Conservation (phyloP, 2,329 filamentous ascomycete species). For the Colletotrichum sp. region DNA sequence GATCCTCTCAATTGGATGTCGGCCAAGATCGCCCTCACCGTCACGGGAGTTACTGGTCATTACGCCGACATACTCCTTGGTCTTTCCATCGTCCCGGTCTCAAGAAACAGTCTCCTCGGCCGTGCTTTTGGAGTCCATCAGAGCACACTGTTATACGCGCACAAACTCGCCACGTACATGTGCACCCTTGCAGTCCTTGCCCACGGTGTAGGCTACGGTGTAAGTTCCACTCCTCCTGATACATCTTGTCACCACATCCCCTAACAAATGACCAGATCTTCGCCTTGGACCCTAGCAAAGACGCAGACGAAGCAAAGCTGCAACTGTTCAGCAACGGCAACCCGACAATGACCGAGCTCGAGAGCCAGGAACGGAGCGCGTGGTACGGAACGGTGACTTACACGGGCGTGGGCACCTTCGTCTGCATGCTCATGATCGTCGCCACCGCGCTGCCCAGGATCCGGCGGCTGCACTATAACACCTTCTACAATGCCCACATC, state of each 20-base stretch:
- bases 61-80: conserved; percentile 21
- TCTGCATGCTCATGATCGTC: not conserved
- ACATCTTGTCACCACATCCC: not conserved
- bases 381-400: conserved; percentile 9
- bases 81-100: conserved; percentile 17
- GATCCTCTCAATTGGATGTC: conserved; percentile 9
- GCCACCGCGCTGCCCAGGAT: conserved; percentile 15
- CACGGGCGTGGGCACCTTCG: not conserved
- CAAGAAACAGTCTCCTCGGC: conserved; percentile 17
- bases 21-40: conserved; percentile 9
- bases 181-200: not conserved
- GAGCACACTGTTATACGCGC: conserved; percentile 19
- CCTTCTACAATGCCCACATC: conserved; percentile 21
- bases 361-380: not conserved
- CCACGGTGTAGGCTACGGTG: conserved; percentile 15
- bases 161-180: conserved; percentile 11
- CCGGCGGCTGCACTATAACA: conserved; percentile 18
- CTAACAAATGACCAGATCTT: not conserved
- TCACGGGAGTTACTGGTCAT: conserved; percentile 19
- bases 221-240: not conserved
- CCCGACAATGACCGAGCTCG: conserved; percentile 10
- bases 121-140: conserved; percentile 16
- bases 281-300: not conserved
- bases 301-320: not conserved
- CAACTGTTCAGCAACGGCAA: conserved; percentile 16